A percentile compares a stretch with the other conserved stretches of the same genome.
Conservation (phyloP, 2,329 filamentous ascomycete species). For the Apiospora malaysiana region DNA sequence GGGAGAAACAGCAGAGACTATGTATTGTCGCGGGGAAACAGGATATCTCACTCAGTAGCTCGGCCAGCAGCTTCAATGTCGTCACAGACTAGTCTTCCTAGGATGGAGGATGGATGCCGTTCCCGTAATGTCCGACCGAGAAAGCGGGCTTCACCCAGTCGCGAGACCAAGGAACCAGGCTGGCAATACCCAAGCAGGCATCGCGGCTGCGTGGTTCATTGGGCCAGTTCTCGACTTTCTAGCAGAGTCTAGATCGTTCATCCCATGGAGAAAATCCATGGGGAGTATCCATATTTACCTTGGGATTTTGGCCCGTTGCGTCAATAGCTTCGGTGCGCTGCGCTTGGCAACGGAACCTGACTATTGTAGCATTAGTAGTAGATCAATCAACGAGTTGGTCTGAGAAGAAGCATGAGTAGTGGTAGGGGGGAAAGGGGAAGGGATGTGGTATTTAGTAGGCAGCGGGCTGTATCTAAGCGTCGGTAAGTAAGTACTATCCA, state of each 20-base stretch:
- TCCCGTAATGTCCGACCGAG: not conserved
- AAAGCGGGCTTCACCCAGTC: constrained; percentile 5
- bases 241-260: constrained; percentile 21
- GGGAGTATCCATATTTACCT: constrained; percentile 11
- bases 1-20: not conserved
- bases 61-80: constrained; percentile 9
- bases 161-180: not conserved
- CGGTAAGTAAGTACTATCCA: too few relatives aligned
- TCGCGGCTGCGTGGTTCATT: not conserved
- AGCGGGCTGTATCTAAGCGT: not conserved
- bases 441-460: not conserved
- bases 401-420: constrained; percentile 1
- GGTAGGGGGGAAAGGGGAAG: not conserved
- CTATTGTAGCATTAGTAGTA: not conserved
- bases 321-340: constrained; percentile 13
- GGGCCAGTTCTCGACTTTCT: not conserved
- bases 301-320: constrained; percentile 1
- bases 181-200: not conserved
- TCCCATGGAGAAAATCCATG: constrained; percentile 12
- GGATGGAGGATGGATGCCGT: too few relatives aligned
- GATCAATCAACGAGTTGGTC: not conserved
- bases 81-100: not conserved
- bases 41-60: not conserved
- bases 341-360: constrained; percentile 20
- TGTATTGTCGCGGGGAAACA: not conserved